phyloP scores from a whole-genome alignment of 768 basidiomycete genomes.

The Omphalotus guepiniiformis region DNA sequence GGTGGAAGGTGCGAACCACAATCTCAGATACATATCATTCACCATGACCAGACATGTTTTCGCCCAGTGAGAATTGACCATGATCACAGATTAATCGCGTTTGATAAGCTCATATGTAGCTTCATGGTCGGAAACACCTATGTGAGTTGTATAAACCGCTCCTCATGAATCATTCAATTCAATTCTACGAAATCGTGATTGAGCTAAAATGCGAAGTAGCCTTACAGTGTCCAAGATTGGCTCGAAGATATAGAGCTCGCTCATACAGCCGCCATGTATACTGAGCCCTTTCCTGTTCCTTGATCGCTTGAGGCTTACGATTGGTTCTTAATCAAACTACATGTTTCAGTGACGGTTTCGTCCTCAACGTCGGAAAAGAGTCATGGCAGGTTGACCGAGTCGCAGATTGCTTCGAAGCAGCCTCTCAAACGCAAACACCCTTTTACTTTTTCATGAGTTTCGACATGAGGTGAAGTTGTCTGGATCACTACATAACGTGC shows the following conservation, averaged over 20 bases:
- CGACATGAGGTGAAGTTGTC: slow-evolving; percentile 27
- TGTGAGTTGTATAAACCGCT: slow-evolving; percentile 12
- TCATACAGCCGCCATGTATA: slow-evolving; percentile 20
- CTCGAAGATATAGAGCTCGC: slow-evolving; percentile 26
- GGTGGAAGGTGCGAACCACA: too few species aligned
- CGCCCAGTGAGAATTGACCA: slow-evolving; percentile 15
- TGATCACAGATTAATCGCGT: background rate
- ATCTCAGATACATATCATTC: too few species aligned
- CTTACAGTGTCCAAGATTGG: slow-evolving; percentile 27
- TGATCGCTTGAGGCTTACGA: background rate
- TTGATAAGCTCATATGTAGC: slow-evolving; percentile 10
- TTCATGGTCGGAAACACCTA: slow-evolving; percentile 35
- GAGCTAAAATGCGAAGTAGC: slow-evolving; percentile 13
- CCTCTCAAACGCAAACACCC: slow-evolving; percentile 13
- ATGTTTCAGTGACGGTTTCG: slow-evolving; percentile 34
- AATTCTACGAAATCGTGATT: background rate
- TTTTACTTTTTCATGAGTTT: slow-evolving; percentile 37
- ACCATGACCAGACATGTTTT: slow-evolving; percentile 15
- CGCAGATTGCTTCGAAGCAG: slow-evolving; percentile 35
- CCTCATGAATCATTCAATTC: background rate
- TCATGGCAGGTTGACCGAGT: slow-evolving; percentile 33
- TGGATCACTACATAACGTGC: slow-evolving; percentile 10
- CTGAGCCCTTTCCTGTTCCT: background rate
- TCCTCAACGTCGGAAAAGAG: slow-evolving; percentile 42
- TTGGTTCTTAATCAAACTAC: background rate